Base-by-base conservation (phyloP, 2,329 filamentous ascomycete species). In the Phyllosticta citribraziliensis region DNA sequence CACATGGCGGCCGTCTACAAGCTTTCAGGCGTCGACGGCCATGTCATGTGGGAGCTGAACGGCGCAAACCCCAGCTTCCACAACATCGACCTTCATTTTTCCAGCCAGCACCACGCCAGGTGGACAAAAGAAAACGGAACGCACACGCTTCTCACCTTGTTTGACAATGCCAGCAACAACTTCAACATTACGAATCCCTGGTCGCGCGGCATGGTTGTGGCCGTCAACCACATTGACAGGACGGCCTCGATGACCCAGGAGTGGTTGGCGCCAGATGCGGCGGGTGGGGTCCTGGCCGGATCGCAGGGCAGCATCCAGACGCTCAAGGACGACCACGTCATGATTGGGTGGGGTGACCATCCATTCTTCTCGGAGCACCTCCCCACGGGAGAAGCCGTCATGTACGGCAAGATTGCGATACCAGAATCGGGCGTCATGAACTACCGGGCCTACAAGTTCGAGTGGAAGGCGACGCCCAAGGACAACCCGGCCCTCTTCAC, bases 301-400 rank as follows among this genome's bases (percentile, higher is more conserved):
- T 82, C 81, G 0, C 80, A 82, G 63, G 79, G 79, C 1, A 80
- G 76, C 62, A 78, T 80, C 33, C 83, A 86, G 64, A 66, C 82
- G 5, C 74, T 86, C 0, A 76, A 79, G 0, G 78, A 79, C 58
- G 79, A 79, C 35, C 80, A 83, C 62, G 77, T 78, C 6, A 71
- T 85, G 52, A 78, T 85, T 35, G 80, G 81, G 64, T 86, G 82
- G 82, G 82, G 83, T 4, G 71, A 77, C 62, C 67, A 72, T 30
- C 67, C 70, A 1, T 72, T 76, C 53, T 74, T 74, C n/a, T 77
- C 76, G 6, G 76, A 79, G 59, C 67, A 80, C 65, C 73, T 73
- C 0, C 65, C 72, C 1, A 75, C 79, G n/a, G 82, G 82, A 9
- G 70, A 75, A 9, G 68, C 79, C 3, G 72, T 85, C 19, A 83